A percentile compares a stretch with the other conserved stretches of the same genome.
Evolutionary conservation across 371 early-diverging fungal genomes (phyloP).

Genomic region (Blakeslea trispora): DNA sequence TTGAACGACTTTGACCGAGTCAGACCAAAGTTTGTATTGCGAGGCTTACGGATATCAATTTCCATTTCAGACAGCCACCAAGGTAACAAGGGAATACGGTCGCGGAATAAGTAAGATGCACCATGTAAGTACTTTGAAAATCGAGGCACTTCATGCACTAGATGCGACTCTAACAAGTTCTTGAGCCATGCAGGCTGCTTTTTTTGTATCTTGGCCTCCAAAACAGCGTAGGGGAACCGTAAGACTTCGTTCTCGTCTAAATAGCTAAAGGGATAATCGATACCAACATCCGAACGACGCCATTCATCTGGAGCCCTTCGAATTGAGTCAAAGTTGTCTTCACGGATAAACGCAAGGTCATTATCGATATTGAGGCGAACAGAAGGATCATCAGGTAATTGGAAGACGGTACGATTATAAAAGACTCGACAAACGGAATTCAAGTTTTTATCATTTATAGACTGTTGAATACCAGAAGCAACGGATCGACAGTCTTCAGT

Average conservation of each 20-base stretch:
- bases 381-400: constrained; percentile 92
- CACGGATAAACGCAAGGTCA: constrained; percentile 96
- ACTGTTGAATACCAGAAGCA: constrained; percentile 78
- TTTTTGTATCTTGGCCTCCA: constrained; percentile 97
- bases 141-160: constrained; percentile 97
- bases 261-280: constrained; percentile 86
- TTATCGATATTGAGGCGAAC: constrained; percentile 98
- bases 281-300: constrained; percentile 89
- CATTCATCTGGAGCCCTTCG: constrained; percentile 79
- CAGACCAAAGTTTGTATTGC: constrained; percentile 55
- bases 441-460: constrained; percentile 75
- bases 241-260: constrained; percentile 79
- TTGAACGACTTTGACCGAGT: constrained; percentile 48
- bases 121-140: constrained; percentile 99
- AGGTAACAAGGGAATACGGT: constrained; percentile 89
- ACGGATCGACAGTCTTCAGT: constrained; percentile 73
- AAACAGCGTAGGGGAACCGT: constrained; percentile 95
- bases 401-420: constrained; percentile 98
- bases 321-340: constrained; percentile 77
- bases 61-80: constrained; percentile 98
- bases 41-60: constrained; percentile 82
- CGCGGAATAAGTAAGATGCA: constrained; percentile 84
- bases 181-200: constrained; percentile 94
- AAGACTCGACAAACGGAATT: constrained; percentile 84
- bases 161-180: constrained; percentile 82